Evolutionary conservation across 805 yeast species (phyloP).

Genomic region (Nakazawaea populi): DNA sequence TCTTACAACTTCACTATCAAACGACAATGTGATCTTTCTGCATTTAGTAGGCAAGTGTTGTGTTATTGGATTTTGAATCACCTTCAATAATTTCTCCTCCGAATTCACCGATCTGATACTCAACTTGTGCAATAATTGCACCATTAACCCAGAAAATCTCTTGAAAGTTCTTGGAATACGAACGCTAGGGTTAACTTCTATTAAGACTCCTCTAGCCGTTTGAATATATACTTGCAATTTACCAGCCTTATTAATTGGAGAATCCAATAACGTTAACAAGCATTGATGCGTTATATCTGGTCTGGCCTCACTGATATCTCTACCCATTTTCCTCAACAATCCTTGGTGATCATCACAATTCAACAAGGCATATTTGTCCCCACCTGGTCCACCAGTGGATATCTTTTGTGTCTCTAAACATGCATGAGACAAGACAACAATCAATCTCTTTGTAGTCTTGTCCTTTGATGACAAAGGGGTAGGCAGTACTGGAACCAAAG

Average conservation of each 20-base stretch:
- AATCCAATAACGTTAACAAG: conserved; percentile 84
- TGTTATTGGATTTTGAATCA: conserved; percentile 94
- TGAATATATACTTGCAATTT: conserved; percentile 93
- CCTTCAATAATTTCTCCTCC: conserved; percentile 88
- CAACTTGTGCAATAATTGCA: conserved; percentile 86
- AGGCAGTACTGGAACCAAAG: conserved; percentile 86
- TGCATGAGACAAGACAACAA: conserved; percentile 95
- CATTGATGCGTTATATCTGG: conserved; percentile 99
- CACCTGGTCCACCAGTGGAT: conserved; percentile 69
- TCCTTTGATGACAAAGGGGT: conserved; percentile 75
- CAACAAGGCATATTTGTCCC: conserved; percentile 87
- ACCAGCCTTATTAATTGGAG: conserved; percentile 98
- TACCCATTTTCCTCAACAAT: conserved; percentile 86
- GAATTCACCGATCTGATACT: conserved; percentile 93
- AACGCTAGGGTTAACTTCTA: conserved; percentile 94
- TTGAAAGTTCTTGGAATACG: conserved; percentile 98
- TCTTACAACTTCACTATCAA: conserved; percentile 82
- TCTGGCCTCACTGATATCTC: conserved; percentile 96
- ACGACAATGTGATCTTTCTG: conserved; percentile 85
- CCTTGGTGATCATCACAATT: conserved; percentile 99
- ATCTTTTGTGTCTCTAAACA: conserved; percentile 93
- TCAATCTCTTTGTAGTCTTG: conserved; percentile 77
- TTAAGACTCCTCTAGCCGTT: conserved; percentile 89
- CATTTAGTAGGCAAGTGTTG: conserved; percentile 96
- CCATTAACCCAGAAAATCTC: conserved; percentile 97